Conservation (phyloP, 257 asterid species). For the Lycium barbarum region DNA sequence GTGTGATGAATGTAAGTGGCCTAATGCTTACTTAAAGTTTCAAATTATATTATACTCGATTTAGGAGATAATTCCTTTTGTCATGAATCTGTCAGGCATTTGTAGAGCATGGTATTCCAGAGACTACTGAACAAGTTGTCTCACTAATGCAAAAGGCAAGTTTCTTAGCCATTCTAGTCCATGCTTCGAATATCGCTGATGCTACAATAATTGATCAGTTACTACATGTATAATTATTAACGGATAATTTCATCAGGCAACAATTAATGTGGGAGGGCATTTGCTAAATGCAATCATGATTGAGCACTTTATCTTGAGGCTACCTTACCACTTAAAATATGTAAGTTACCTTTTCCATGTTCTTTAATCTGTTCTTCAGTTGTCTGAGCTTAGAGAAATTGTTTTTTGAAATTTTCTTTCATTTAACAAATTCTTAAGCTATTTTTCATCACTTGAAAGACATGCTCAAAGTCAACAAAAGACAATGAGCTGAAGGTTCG, state of each 20-base stretch:
- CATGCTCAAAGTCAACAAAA: slow-evolving; percentile 63
- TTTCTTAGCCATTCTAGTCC: neutral
- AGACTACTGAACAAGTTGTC: slow-evolving; percentile 60
- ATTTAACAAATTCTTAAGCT: neutral
- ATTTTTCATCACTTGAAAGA: slow-evolving; percentile 43
- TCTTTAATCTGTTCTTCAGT: neutral
- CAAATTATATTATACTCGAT: neutral
- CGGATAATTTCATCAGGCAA: slow-evolving; percentile 55
- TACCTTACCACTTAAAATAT: slow-evolving; percentile 77
- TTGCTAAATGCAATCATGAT: slow-evolving; percentile 69
- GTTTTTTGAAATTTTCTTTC: neutral
- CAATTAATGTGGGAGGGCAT: slow-evolving; percentile 74
- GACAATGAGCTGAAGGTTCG: slow-evolving; percentile 58
- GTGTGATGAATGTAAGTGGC: slow-evolving; percentile 76
- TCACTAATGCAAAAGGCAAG: slow-evolving; percentile 82
- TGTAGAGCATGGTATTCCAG: slow-evolving; percentile 78
- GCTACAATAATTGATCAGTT: neutral
- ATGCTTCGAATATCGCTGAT: slow-evolving; percentile 20
- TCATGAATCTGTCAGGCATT: slow-evolving; percentile 58
- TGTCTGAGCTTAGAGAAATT: neutral
- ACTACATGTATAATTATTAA: neutral
- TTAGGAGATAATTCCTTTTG: neutral
- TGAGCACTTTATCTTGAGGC: slow-evolving; percentile 87
- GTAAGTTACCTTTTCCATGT: slow-evolving; percentile 47
- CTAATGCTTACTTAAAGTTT: neutral